Evolutionary conservation across 2,329 filamentous ascomycete genomes (phyloP).

Genomic region (Exophiala dermatitidis): DNA sequence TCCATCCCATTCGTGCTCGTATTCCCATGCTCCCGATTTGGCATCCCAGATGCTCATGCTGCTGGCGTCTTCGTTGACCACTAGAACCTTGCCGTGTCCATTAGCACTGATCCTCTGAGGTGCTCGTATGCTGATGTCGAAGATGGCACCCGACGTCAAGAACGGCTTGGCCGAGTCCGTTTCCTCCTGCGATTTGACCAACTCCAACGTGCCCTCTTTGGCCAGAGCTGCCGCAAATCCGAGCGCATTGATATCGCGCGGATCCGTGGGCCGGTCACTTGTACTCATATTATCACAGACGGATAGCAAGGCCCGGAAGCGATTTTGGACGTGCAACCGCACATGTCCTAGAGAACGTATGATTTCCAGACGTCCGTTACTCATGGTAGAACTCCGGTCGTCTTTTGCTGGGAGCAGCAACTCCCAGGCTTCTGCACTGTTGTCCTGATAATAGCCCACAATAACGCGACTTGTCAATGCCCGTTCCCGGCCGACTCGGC

Average conservation of each 20-base stretch:
- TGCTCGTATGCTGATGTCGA: slow-evolving; percentile 14
- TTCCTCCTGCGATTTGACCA: slow-evolving; percentile 20
- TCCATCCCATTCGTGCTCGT: slow-evolving; percentile 64
- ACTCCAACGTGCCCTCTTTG: slow-evolving; percentile 16
- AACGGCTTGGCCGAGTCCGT: slow-evolving; percentile 18
- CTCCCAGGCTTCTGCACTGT: slow-evolving; percentile 18
- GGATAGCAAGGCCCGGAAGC: slow-evolving; percentile 12
- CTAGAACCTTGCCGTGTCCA: slow-evolving; percentile 62
- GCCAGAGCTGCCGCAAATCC: slow-evolving; percentile 17
- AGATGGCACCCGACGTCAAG: slow-evolving; percentile 9
- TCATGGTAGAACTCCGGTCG: not conserved
- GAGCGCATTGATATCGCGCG: slow-evolving; percentile 7
- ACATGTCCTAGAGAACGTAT: slow-evolving; percentile 18
- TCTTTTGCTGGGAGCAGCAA: slow-evolving; percentile 13
- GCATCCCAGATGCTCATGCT: slow-evolving; percentile 88
- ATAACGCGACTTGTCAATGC: slow-evolving; percentile 22
- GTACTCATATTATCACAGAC: slow-evolving; percentile 24
- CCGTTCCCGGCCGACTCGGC: slow-evolving; percentile 16
- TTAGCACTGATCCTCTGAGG: slow-evolving; percentile 17
- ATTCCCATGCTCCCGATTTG: slow-evolving; percentile 71
- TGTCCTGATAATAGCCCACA: slow-evolving; percentile 14
- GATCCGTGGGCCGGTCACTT: slow-evolving; percentile 9
- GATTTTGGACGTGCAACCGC: slow-evolving; percentile 14
- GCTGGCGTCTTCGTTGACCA: slow-evolving; percentile 67
- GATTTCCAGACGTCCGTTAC: slow-evolving; percentile 16